Evolutionary conservation across 2,329 filamentous ascomycete species (phyloP).

Genomic region (Penicillium sp.): DNA sequence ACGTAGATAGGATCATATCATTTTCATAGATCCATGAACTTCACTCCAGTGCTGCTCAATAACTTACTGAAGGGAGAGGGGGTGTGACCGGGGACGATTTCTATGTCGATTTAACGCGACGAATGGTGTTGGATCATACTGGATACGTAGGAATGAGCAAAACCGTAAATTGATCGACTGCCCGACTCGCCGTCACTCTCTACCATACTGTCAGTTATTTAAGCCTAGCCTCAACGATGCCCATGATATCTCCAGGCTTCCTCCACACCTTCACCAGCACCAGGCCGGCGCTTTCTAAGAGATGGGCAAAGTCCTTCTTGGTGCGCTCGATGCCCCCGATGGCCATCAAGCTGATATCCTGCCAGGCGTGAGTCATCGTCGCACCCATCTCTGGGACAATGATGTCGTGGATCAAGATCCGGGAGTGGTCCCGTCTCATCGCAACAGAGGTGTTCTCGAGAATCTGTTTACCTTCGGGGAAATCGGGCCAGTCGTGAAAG

Average conservation of each 20-base stretch:
- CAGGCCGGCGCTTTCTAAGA: constrained; percentile 27
- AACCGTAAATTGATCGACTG: not conserved
- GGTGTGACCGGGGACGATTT: not conserved
- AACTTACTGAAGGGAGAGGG: not conserved
- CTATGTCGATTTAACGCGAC: not conserved
- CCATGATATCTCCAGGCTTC: constrained; percentile 16
- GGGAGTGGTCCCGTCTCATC: constrained; percentile 23
- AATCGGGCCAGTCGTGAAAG: constrained; percentile 34
- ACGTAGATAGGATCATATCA: not conserved
- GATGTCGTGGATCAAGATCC: constrained; percentile 31
- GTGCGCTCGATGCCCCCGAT: constrained; percentile 31
- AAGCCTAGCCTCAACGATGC: constrained; percentile 28
- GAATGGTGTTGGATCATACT: not conserved
- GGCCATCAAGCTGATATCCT: constrained; percentile 31
- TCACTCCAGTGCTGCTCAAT: not conserved
- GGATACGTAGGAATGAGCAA: not conserved
- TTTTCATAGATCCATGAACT: not conserved
- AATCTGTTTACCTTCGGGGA: constrained; percentile 20
- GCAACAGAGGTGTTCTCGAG: constrained; percentile 24
- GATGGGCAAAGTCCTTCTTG: constrained; percentile 24
- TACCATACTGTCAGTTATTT: constrained; percentile 12
- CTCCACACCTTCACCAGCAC: constrained; percentile 29
- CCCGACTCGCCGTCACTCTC: not conserved
- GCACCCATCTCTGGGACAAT: constrained; percentile 28
- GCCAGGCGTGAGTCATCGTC: constrained; percentile 23